Evolutionary conservation across 768 basidiomycete species (phyloP), one percentile per base, ranked within the genome.

Genomic region (Suillus brevipes): DNA sequence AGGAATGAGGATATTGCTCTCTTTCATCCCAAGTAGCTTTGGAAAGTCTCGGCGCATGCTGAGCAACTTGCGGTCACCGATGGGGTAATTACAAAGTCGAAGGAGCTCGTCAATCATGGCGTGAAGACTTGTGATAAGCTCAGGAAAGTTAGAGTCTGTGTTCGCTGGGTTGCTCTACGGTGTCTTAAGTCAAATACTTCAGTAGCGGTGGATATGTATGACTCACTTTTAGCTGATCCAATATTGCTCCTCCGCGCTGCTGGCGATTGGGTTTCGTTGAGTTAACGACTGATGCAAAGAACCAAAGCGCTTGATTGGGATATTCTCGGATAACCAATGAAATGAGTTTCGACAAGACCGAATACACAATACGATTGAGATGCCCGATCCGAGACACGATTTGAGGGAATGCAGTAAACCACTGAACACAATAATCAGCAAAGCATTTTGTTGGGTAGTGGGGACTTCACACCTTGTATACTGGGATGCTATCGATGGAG

Each of bases 361-460:
- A 75, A 72, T 85, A 89, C 4, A 94, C 89, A 1, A 80, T 81
- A 13, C 76, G 67, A 70, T 92, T 89, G 5, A 75, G 78, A 68
- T 97, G 93, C 14, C 90, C 91, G 38, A 99, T 89, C 9, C 97
- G 87, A 16, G 97, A 99, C 16, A 96, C 94, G 61, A 99, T 93
- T 81, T 99, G 97, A 4, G 96, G 95, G 67, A 98, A 96, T 1
- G 95, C 96, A 0, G 92, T 95, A 69, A 88, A 91, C 95, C 97
- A 99, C 95, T 99, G 56, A 18, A 60, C 55, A 28, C 5, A 60
- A 66, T 6, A 68, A 50, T 63, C 50, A 68, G 52, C 34, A 61
- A 13, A 36, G 52, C 38, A 13, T 38, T 63, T 23, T 6, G 12
- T n/a, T 18, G 10, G n/a, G 20, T 38, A 9, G 7, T n/a, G 20